These are phyloP conservation scores for Daldinia sp. DNA, from an alignment of 2,329 filamentous ascomycete species.

Conservation along the genomic window DNA sequence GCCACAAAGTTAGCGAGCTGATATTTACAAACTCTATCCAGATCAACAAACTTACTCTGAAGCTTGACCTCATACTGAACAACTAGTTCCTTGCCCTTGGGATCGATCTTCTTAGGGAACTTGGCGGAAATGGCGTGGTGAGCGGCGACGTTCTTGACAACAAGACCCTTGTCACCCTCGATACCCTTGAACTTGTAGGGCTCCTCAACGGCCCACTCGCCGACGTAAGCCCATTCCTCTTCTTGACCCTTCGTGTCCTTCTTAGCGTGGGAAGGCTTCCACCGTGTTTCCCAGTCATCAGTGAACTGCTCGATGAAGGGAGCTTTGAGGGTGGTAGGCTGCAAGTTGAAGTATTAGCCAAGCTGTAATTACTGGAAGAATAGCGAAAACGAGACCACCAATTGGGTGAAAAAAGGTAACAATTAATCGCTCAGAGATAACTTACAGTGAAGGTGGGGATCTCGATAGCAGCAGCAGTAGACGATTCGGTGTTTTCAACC, in stretches of 20 bases:
- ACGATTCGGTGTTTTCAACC: constrained; percentile 58
- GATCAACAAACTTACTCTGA: constrained; percentile 74
- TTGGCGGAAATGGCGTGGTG: constrained; percentile 99
- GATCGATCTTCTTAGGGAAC: constrained; percentile 94
- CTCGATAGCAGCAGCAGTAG: constrained; percentile 67
- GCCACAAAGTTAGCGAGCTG: constrained; percentile 46
- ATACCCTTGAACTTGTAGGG: constrained; percentile 89
- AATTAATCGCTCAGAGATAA: constrained; percentile 35
- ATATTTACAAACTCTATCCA: background rate
- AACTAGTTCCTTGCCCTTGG: constrained; percentile 96
- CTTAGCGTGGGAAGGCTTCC: constrained; percentile 96
- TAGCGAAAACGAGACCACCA: constrained; percentile 3
- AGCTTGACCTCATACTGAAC: constrained; percentile 99
- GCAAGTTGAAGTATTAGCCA: constrained; percentile 27
- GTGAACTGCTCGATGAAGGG: constrained; percentile 99
- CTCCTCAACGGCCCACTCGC: constrained; percentile 97
- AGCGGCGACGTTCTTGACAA: constrained; percentile 96
- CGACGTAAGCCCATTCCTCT: constrained; percentile 97
- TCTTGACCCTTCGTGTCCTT: constrained; percentile 83
- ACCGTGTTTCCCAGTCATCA: constrained; percentile 91
- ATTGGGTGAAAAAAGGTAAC: constrained; percentile 1
- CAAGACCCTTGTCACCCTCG: constrained; percentile 93
- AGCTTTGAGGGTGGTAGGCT: constrained; percentile 90
- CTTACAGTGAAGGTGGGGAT: constrained; percentile 90
- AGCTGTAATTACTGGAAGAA: background rate